phyloP scores from a whole-genome alignment of 495 filamentous ascomycete genomes.

The Penicillium samsonianum region DNA sequence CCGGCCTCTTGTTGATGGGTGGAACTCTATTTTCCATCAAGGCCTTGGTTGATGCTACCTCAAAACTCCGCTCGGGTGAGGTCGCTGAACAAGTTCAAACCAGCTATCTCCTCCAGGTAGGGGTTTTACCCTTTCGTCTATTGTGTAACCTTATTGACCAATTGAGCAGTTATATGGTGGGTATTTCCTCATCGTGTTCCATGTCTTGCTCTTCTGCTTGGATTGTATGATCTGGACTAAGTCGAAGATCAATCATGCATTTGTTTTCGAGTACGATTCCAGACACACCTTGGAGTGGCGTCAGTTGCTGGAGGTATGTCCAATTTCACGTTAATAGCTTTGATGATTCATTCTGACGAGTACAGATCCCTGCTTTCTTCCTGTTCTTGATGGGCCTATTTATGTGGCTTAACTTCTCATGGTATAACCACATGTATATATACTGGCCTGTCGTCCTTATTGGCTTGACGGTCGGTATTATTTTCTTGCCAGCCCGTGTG shows the following conservation, averaged over 20 bases:
- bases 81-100: slow-evolving; percentile 51
- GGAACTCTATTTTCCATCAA: slow-evolving; percentile 74
- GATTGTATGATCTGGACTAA: slow-evolving; percentile 78
- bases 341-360: slow-evolving; percentile 16
- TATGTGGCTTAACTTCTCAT: slow-evolving; percentile 87
- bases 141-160: slow-evolving; percentile 22
- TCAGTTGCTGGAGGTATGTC: slow-evolving; percentile 70
- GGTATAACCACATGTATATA: slow-evolving; percentile 67
- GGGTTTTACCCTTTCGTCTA: slow-evolving; percentile 20
- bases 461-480: slow-evolving; percentile 58
- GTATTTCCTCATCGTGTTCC: slow-evolving; percentile 74
- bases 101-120: slow-evolving; percentile 73
- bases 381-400: slow-evolving; percentile 73
- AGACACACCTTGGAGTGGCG: slow-evolving; percentile 85
- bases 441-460: slow-evolving; percentile 90
- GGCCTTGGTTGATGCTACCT: slow-evolving; percentile 65
- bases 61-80: slow-evolving; percentile 54
- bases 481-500: slow-evolving; percentile 74
- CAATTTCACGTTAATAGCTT: background rate
- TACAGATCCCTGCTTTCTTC: slow-evolving; percentile 71
- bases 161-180: slow-evolving; percentile 74
- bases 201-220: slow-evolving; percentile 74
- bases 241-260: slow-evolving; percentile 89
- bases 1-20: slow-evolving; percentile 74
- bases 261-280: slow-evolving; percentile 94